Evolutionary conservation across 768 basidiomycete species (phyloP).

Genomic region (Psilocybe cubensis): DNA sequence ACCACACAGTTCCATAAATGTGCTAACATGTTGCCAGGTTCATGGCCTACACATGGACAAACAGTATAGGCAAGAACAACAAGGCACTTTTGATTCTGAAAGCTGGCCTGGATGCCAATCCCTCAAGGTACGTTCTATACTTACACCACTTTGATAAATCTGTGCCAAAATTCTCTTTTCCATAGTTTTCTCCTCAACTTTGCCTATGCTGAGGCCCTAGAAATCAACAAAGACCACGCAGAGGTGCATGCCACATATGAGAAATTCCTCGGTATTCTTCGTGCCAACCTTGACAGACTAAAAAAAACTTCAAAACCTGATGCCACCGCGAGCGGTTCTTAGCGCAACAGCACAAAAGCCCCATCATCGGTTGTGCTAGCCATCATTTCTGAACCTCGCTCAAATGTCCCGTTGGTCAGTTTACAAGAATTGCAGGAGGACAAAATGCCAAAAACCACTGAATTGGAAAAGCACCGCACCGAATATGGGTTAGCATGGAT

Average conservation of each 20-base stretch:
- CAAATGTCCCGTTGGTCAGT: constrained; percentile 36
- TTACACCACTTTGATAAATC: not conserved
- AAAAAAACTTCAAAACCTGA: constrained; percentile 33
- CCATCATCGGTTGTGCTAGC: not conserved
- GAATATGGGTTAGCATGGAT: constrained; percentile 83
- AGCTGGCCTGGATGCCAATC: constrained; percentile 87
- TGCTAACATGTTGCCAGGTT: constrained; percentile 56
- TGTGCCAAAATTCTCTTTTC: not conserved
- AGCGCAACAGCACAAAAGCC: not conserved
- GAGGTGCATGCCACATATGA: constrained; percentile 77
- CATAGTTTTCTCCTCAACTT: constrained; percentile 88
- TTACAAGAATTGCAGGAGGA: constrained; percentile 57
- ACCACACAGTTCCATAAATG: not conserved
- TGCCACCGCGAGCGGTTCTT: constrained; percentile 1
- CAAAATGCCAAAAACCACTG: constrained; percentile 55
- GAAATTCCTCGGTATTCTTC: constrained; percentile 69
- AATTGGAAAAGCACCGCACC: constrained; percentile 57
- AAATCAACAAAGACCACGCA: constrained; percentile 56
- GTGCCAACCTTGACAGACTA: constrained; percentile 62
- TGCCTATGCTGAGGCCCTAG: constrained; percentile 78
- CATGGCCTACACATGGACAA: constrained; percentile 88
- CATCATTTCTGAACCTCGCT: constrained; percentile 2
- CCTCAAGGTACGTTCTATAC: constrained; percentile 59
- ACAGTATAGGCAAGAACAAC: constrained; percentile 72
- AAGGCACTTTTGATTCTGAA: constrained; percentile 83